phyloP scores from a whole-genome alignment of 441 rosid species.

The Populus hybrid region DNA sequence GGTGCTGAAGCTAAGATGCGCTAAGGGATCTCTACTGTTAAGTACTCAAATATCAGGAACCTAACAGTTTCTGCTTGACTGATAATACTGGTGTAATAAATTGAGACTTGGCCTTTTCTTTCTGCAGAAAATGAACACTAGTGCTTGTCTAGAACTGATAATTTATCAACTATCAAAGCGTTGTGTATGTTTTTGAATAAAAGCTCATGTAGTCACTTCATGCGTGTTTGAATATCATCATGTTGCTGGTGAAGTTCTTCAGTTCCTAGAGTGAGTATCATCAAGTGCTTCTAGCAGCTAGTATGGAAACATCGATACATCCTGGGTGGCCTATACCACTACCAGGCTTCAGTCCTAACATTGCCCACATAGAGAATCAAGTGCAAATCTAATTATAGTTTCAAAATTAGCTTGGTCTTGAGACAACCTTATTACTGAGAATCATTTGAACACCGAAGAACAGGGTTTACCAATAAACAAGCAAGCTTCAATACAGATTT shows the following conservation, averaged over 20 bases:
- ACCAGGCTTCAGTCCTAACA: not conserved
- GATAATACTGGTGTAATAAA: not conserved
- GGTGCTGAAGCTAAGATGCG: slow-evolving; percentile 18
- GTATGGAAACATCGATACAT: no score
- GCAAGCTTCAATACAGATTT: not conserved
- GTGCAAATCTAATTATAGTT: not conserved
- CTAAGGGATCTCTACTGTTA: not conserved
- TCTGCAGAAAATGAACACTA: not conserved
- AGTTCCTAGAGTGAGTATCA: not conserved
- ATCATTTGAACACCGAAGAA: not conserved
- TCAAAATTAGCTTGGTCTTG: not conserved
- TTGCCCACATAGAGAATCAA: not conserved
- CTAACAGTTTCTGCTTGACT: not conserved
- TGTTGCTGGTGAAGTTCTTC: not conserved
- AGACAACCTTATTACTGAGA: not conserved
- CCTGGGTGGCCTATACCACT: no score
- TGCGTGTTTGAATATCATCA: not conserved
- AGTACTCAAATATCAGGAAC: not conserved
- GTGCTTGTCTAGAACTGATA: not conserved
- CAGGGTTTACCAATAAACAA: not conserved
- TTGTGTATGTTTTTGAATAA: not conserved
- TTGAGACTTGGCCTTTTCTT: not conserved
- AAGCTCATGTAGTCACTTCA: not conserved
- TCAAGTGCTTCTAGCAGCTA: not conserved
- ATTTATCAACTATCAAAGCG: not conserved